phyloP scores from a whole-genome alignment of 441 rosid species.

The Codiaeum variegatum region DNA sequence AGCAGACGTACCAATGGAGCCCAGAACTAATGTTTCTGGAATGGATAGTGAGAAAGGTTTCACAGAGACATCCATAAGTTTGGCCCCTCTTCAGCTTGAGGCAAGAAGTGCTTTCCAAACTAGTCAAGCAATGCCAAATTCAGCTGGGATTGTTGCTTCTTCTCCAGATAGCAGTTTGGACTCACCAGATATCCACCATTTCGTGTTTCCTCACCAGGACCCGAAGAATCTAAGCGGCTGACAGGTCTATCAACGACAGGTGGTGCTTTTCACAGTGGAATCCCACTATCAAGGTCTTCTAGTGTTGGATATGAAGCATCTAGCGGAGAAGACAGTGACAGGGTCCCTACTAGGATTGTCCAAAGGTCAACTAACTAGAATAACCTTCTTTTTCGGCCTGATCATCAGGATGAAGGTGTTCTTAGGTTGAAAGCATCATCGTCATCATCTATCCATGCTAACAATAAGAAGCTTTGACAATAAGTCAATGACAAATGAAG shows the following conservation, averaged over 20 bases:
- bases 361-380: slow-evolving; percentile 65
- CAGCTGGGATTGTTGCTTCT: slow-evolving; percentile 58
- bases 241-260: slow-evolving; percentile 48
- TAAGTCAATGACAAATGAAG: neutral
- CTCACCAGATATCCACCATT: slow-evolving; percentile 92
- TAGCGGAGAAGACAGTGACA: slow-evolving; percentile 96
- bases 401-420: slow-evolving; percentile 41
- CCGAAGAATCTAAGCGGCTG: slow-evolving; percentile 66
- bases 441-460: slow-evolving; percentile 40
- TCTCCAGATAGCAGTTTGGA: slow-evolving; percentile 98
- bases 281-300: slow-evolving; percentile 78
- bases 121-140: slow-evolving; percentile 75
- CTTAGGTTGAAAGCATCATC: slow-evolving; percentile 44
- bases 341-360: slow-evolving; percentile 69
- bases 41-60: slow-evolving; percentile 41
- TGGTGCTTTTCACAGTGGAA: slow-evolving; percentile 43
- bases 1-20: slow-evolving; percentile 62
- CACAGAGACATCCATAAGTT: slow-evolving; percentile 58
- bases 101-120: slow-evolving; percentile 96
- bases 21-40: slow-evolving; percentile 40
- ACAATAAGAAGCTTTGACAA: slow-evolving; percentile 41
- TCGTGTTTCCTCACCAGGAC: slow-evolving; percentile 69
- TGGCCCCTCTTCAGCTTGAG: slow-evolving; percentile 92
- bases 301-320: slow-evolving; percentile 98
- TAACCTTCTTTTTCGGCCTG: slow-evolving; percentile 42